Base-by-base conservation (phyloP, 768 basidiomycete genomes). In the Pisolithus tinctorius region DNA sequence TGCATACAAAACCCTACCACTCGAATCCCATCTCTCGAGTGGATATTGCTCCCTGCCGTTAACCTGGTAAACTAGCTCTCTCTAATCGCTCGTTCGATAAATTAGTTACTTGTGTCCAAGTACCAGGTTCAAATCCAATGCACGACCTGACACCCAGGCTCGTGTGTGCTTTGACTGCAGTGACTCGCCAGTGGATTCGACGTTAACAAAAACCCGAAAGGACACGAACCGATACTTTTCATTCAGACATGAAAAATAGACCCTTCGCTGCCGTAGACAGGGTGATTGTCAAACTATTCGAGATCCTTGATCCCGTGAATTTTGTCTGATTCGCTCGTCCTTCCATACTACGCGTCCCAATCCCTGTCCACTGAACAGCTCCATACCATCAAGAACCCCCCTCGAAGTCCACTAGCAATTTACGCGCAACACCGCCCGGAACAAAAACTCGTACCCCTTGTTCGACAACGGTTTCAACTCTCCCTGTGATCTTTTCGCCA, bases 301-400 rank as follows among this genome's bases (percentile, higher is more conserved):
- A 74, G 49, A 26, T 53, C 47, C 49, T 54, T 54, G 43, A 74
- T 70, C 27, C 60, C 55, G 48, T 60, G 58, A 43, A 58, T 55
- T 9, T 57, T 58, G 25, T 14, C 56, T 41, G 61, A 58, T 51
- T 69, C 65, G 7, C 60, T 67, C 49, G 69, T 61, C 11, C 59
- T 66, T 16, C 70, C 71, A 49, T 69, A 68, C 54, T 69, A 72
- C 67, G 72, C 63, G 53, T 74, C 72, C 72, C 72, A 73, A 17
- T 61, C 52, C 17, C 60, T 60, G 13, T 62, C 68, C 9, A 55
- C 58, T 6, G 70, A 69, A 56, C 76, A 76, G 45, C 68, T 66
- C 10, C 72, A 71, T 4, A 76, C 65, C 69, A 76, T 71, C 59
- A 68, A 58, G 45, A 76, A 73, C 38, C 50, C 4, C 59, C 58